Percentiles rank a stretch among this genome's conserved stretches.
These are phyloP conservation scores for Neurospora hispaniola DNA, from an alignment of 495 filamentous ascomycete genomes.

Conservation along the genomic window DNA sequence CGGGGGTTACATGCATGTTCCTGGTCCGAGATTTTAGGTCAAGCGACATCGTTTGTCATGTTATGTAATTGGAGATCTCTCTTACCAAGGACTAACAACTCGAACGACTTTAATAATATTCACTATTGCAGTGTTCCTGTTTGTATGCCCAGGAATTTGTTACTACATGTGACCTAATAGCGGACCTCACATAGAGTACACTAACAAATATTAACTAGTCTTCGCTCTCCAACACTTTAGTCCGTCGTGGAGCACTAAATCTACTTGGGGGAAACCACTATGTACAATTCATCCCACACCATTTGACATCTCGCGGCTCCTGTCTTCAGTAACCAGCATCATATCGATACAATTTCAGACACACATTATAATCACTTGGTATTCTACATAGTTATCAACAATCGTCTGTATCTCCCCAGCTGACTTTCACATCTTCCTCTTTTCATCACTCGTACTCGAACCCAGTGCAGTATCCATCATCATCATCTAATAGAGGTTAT, in stretches of 20 bases:
- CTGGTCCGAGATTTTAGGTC: background rate
- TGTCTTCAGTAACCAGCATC: background rate
- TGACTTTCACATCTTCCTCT: background rate
- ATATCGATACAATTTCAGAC: background rate
- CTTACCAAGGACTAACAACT: too few species aligned
- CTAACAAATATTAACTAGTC: too few species aligned
- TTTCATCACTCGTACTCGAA: background rate
- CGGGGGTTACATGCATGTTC: background rate
- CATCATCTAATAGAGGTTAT: background rate
- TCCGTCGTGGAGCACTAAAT: background rate
- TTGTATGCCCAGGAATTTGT: too few species aligned
- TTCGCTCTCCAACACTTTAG: background rate
- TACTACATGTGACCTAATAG: too few species aligned
- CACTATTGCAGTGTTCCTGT: too few species aligned
- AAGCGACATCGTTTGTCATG: too few species aligned
- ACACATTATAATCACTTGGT: background rate
- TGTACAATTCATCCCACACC: background rate
- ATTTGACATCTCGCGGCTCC: background rate
- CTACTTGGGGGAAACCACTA: background rate
- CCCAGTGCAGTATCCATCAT: background rate
- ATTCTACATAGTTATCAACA: too few species aligned
- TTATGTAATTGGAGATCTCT: too few species aligned
- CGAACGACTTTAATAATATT: too few species aligned
- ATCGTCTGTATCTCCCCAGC: background rate
- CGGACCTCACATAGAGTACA: too few species aligned